Evolutionary conservation across 768 basidiomycete genomes (phyloP).

Genomic region (Auriscalpium microsporum): DNA sequence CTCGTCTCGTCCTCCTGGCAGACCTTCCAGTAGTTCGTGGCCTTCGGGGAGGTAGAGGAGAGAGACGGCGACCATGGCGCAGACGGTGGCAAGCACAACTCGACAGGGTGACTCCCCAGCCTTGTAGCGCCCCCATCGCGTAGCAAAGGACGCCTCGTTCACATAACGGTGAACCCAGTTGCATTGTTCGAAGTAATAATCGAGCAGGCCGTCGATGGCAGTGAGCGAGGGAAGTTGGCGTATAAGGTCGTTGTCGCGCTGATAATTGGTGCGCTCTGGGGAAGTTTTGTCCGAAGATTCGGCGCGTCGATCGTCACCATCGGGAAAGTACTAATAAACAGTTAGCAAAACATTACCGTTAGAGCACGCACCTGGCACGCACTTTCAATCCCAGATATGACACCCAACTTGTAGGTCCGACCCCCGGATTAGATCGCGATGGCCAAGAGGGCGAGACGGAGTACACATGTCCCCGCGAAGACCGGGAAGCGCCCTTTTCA

Average conservation of each 20-base stretch:
- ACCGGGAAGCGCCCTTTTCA: neutral
- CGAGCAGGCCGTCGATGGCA: slow-evolving; percentile 10
- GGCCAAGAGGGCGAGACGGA: slow-evolving; percentile 8
- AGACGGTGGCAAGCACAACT: slow-evolving; percentile 12
- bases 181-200: slow-evolving; percentile 15
- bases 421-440: slow-evolving; percentile 7
- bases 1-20: slow-evolving; percentile 7
- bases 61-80: slow-evolving; percentile 11
- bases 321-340: slow-evolving; percentile 6
- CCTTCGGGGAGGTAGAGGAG: slow-evolving; percentile 12
- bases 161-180: slow-evolving; percentile 10
- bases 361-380: neutral
- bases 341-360: neutral
- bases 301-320: slow-evolving; percentile 1
- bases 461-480: slow-evolving; percentile 1
- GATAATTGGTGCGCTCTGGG: slow-evolving; percentile 6
- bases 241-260: slow-evolving; percentile 14
- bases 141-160: slow-evolving; percentile 7
- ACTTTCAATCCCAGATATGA: slow-evolving; percentile 14
- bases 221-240: slow-evolving; percentile 11
- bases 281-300: slow-evolving; percentile 5
- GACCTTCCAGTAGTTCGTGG: slow-evolving; percentile 10
- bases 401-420: slow-evolving; percentile 13
- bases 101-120: slow-evolving; percentile 12
- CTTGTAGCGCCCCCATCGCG: slow-evolving; percentile 14